These are phyloP conservation scores for Eucalyptus microcorys DNA, from an alignment of 345 rosid genomes.

Conservation along the genomic window DNA sequence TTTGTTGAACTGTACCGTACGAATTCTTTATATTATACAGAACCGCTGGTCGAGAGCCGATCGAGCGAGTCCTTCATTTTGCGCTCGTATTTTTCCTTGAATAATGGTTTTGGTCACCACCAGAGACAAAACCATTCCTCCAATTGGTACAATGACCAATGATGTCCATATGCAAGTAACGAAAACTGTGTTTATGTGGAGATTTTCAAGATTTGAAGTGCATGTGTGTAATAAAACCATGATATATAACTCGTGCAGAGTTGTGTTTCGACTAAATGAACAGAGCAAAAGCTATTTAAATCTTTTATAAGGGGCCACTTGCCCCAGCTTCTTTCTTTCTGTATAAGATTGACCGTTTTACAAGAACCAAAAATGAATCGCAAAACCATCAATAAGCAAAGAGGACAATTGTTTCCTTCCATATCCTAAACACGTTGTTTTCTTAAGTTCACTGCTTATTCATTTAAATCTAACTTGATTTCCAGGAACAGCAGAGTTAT, in stretches of 20 bases:
- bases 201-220: too few relatives aligned
- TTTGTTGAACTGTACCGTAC: too few relatives aligned
- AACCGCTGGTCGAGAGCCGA: too few relatives aligned
- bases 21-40: too few relatives aligned
- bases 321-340: not conserved
- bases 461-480: not conserved
- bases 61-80: too few relatives aligned
- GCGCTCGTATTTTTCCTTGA: too few relatives aligned
- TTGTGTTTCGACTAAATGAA: not conserved
- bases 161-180: too few relatives aligned
- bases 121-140: too few relatives aligned
- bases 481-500: not conserved
- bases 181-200: too few relatives aligned
- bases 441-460: not conserved
- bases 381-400: not conserved
- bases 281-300: not conserved
- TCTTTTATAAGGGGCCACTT: not conserved
- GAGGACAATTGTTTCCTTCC: not conserved
- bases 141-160: too few relatives aligned
- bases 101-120: too few relatives aligned
- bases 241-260: not conserved
- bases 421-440: not conserved
- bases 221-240: not conserved
- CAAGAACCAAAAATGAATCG: not conserved
- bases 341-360: not conserved